These are phyloP conservation scores for Paramecium biaurelia DNA, from an alignment of 73 alveolate genomes.

Conservation along the genomic window DNA sequence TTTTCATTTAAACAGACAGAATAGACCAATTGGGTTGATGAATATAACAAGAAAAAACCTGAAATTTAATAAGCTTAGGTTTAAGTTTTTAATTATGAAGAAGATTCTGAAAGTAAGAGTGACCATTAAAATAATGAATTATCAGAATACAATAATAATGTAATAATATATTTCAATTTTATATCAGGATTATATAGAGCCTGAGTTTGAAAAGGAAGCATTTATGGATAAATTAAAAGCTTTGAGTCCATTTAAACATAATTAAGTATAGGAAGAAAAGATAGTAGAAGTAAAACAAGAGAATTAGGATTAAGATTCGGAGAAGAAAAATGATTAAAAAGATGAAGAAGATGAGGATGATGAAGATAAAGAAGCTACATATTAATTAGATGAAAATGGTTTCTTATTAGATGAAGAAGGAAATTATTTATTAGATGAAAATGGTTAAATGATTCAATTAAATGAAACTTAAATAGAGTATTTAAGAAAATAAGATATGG, in stretches of 20 bases:
- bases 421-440: slow-evolving; percentile 52
- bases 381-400: slow-evolving; percentile 57
- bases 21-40: not conserved
- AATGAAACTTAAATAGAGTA: slow-evolving; percentile 49
- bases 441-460: slow-evolving; percentile 55
- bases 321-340: not conserved
- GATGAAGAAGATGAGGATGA: not conserved
- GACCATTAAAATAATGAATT: not conserved
- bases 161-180: not conserved
- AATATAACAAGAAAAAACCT: not conserved
- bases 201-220: not conserved
- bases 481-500: slow-evolving; percentile 53
- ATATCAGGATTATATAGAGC: not conserved
- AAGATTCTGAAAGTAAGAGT: slow-evolving; percentile 32
- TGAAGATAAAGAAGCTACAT: slow-evolving; percentile 34
- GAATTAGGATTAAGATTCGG: not conserved
- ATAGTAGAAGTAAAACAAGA: not conserved
- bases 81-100: slow-evolving; percentile 14
- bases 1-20: not conserved
- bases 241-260: not conserved
- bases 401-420: slow-evolving; percentile 58
- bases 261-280: not conserved
- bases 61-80: not conserved
- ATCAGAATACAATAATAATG: not conserved
- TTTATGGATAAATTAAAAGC: not conserved